Evolutionary conservation across 1,139 yeast species (phyloP).

Genomic region (Blastobotrys capitulatus): DNA sequence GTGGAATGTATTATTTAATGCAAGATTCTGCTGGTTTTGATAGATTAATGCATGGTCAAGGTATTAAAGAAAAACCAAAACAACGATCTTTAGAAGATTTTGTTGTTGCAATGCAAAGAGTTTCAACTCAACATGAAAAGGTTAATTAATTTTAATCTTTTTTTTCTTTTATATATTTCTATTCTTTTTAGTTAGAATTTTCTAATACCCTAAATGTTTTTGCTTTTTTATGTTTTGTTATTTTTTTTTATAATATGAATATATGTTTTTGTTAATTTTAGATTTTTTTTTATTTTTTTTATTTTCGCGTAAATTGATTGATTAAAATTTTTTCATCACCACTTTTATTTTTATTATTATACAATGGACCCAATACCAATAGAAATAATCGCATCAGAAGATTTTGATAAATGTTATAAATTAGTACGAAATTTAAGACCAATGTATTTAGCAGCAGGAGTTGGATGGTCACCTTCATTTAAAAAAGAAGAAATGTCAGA

Average conservation of each 20-base stretch:
- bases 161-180: slow-evolving; percentile 1
- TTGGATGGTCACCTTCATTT: slow-evolving; percentile 39
- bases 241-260: not conserved
- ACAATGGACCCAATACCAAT: slow-evolving; percentile 13
- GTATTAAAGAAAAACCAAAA: slow-evolving; percentile 59
- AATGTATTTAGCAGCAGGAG: slow-evolving; percentile 34
- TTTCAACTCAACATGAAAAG: slow-evolving; percentile 94
- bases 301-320: not conserved
- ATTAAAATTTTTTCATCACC: not conserved
- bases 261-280: not conserved
- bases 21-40: slow-evolving; percentile 83
- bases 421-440: slow-evolving; percentile 26
- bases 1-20: slow-evolving; percentile 66
- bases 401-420: slow-evolving; percentile 23
- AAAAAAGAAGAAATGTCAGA: slow-evolving; percentile 46
- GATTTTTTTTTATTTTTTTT: not conserved
- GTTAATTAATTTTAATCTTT: slow-evolving; percentile 24
- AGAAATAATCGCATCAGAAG: slow-evolving; percentile 7
- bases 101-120: slow-evolving; percentile 96
- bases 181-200: not conserved
- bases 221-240: not conserved
- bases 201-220: not conserved
- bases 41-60: slow-evolving; percentile 89
- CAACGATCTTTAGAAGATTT: slow-evolving; percentile 88
- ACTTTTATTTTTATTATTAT: not conserved